These are phyloP conservation scores for Yamadazyma diddensiae DNA, from an alignment of 1,139 yeast species.

Conservation along the genomic window DNA sequence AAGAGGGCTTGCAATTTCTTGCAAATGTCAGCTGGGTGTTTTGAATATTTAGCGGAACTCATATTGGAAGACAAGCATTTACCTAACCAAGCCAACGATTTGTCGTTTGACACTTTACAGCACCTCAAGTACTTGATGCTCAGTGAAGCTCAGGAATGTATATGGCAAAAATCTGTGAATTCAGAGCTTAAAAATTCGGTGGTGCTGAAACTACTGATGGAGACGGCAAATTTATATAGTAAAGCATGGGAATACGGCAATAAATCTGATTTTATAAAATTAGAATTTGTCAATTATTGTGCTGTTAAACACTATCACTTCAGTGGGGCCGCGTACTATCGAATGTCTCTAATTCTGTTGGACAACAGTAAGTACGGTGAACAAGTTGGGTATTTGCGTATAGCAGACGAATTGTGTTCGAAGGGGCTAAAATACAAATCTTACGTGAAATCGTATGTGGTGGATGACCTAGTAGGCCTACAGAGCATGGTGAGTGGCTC, in stretches of 20 bases:
- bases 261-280: conserved; percentile 48
- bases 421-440: conserved; percentile 39
- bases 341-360: conserved; percentile 52
- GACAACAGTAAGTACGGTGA: conserved; percentile 61
- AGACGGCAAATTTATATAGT: conserved; percentile 57
- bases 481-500: conserved; percentile 40
- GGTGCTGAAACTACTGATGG: conserved; percentile 61
- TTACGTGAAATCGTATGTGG: conserved; percentile 41
- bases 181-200: conserved; percentile 59
- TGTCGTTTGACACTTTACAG: conserved; percentile 24
- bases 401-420: conserved; percentile 30
- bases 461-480: conserved; percentile 51
- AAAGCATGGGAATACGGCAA: conserved; percentile 44
- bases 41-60: conserved; percentile 34
- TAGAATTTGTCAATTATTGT: conserved; percentile 66
- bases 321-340: conserved; percentile 63
- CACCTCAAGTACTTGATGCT: conserved; percentile 47
- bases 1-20: conserved; percentile 62
- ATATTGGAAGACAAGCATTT: conserved; percentile 5
- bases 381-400: conserved; percentile 57
- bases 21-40: conserved; percentile 72
- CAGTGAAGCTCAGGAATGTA: conserved; percentile 86
- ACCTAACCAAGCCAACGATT: conserved; percentile 17
- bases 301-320: conserved; percentile 62
- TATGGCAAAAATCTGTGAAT: conserved; percentile 72